Conservation (phyloP, 1,284 basidiomycete species). For the Entoloma clypeatum region DNA sequence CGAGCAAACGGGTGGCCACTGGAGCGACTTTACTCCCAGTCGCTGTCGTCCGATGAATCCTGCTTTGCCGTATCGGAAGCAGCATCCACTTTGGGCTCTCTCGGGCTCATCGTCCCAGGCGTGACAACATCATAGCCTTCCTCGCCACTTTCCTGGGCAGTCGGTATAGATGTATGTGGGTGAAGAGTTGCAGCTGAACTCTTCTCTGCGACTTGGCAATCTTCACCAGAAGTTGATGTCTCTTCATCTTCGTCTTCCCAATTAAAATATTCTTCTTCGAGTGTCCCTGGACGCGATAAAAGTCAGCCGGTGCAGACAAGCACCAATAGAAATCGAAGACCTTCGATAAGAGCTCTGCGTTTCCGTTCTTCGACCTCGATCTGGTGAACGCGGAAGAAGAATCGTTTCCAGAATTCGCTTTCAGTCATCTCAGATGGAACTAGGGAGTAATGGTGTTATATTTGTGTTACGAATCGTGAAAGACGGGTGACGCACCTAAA, state of each 20-base stretch:
- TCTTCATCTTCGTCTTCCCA: constrained; percentile 79
- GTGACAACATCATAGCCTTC: constrained; percentile 74
- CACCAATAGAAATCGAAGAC: constrained; percentile 38
- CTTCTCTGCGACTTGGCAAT: constrained; percentile 4
- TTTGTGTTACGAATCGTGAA: constrained; percentile 8
- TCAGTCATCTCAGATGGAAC: constrained; percentile 70
- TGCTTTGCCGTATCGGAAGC: constrained; percentile 27
- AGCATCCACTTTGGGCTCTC: constrained; percentile 19
- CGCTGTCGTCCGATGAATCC: constrained; percentile 52
- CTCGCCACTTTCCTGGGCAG: constrained; percentile 53
- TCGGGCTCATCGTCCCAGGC: constrained; percentile 43
- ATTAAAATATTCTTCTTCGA: constrained; percentile 73
- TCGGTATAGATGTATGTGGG: too few species aligned
- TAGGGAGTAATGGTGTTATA: constrained; percentile 27
- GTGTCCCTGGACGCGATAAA: constrained; percentile 39
- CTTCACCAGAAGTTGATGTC: constrained; percentile 15
- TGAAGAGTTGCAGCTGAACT: constrained; percentile 8
- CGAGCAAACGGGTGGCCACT: too few species aligned
- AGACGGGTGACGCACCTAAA: constrained; percentile 48
- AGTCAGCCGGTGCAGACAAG: constrained; percentile 10
- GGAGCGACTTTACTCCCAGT: constrained; percentile 80
- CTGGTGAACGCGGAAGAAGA: constrained; percentile 88
- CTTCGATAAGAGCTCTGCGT: constrained; percentile 76
- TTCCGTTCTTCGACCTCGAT: constrained; percentile 82
- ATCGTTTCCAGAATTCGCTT: constrained; percentile 84